Conservation (phyloP, 2,329 filamentous ascomycete genomes). For the Lachnum nothofagi region DNA sequence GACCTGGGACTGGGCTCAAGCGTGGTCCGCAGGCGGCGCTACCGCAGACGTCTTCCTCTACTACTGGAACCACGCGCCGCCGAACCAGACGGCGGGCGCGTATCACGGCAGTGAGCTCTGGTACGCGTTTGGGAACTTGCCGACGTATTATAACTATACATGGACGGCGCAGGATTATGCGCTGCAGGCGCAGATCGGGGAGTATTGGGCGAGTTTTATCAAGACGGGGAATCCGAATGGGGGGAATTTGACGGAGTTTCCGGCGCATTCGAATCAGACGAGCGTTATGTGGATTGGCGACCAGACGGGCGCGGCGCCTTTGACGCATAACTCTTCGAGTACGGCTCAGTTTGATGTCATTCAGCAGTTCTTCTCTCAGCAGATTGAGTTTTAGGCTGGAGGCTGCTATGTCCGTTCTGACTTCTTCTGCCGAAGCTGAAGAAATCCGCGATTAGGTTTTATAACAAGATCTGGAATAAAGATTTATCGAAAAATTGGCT, state of each 20-base stretch:
- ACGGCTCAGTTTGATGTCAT: no score
- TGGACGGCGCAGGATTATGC: slow-evolving; percentile 28
- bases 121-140: slow-evolving; percentile 32
- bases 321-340: no score
- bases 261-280: not conserved
- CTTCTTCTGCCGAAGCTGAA: no score
- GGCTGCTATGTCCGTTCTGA: no score
- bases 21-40: slow-evolving; percentile 24
- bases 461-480: no score
- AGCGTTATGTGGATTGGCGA: no score
- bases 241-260: slow-evolving; percentile 11
- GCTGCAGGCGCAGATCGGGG: slow-evolving; percentile 43
- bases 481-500: no score
- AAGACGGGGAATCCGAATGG: slow-evolving; percentile 58
- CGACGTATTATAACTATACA: slow-evolving; percentile 14
- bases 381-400: no score
- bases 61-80: slow-evolving; percentile 31
- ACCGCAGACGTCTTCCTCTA: slow-evolving; percentile 30
- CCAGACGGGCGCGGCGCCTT: no score
- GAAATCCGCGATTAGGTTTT: no score
- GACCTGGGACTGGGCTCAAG: slow-evolving; percentile 29
- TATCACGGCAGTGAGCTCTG: slow-evolving; percentile 31
- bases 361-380: no score
- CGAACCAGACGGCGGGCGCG: slow-evolving; percentile 22
- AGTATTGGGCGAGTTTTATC: slow-evolving; percentile 72